phyloP scores from a whole-genome alignment of 192 early-diverging fungal genomes.

The Coemansia sp. region DNA sequence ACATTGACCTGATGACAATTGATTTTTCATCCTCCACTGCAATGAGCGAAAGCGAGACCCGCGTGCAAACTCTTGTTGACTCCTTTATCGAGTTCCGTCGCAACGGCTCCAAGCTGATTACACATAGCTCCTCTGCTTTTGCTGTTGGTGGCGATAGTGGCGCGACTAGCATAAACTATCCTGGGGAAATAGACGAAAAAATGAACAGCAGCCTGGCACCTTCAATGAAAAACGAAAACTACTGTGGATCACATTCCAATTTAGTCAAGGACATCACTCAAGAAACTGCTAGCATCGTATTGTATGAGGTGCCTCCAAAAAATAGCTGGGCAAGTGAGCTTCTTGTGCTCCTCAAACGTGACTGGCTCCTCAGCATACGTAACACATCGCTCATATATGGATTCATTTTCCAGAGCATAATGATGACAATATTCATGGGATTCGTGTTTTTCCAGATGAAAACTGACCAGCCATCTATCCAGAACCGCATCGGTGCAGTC shows the following conservation, averaged over 20 bases:
- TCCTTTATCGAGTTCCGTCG: slow-evolving; percentile 12
- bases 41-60: slow-evolving; percentile 22
- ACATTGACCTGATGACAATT: slow-evolving; percentile 60
- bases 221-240: background rate
- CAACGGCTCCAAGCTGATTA: background rate
- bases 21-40: slow-evolving; percentile 37
- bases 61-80: slow-evolving; percentile 28
- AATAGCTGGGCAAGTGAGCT: slow-evolving; percentile 5
- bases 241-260: background rate
- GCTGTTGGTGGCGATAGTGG: background rate
- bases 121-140: background rate
- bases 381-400: slow-evolving; percentile 29
- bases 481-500: slow-evolving; percentile 45
- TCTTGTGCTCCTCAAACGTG: slow-evolving; percentile 17
- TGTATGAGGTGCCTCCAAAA: slow-evolving; percentile 23
- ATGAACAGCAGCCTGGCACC: background rate
- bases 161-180: background rate
- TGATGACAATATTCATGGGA: slow-evolving; percentile 49
- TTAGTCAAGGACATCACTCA: slow-evolving; percentile 17
- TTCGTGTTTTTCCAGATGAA: slow-evolving; percentile 55
- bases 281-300: slow-evolving; percentile 17
- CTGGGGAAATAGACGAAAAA: background rate
- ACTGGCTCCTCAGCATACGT: slow-evolving; percentile 18
- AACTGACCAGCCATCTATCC: too few relatives aligned
- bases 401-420: slow-evolving; percentile 17